Evolutionary conservation across 352 stramenopile species (phyloP), one percentile per base, ranked within the genome.

Genomic region (Pythium oligandrum): DNA sequence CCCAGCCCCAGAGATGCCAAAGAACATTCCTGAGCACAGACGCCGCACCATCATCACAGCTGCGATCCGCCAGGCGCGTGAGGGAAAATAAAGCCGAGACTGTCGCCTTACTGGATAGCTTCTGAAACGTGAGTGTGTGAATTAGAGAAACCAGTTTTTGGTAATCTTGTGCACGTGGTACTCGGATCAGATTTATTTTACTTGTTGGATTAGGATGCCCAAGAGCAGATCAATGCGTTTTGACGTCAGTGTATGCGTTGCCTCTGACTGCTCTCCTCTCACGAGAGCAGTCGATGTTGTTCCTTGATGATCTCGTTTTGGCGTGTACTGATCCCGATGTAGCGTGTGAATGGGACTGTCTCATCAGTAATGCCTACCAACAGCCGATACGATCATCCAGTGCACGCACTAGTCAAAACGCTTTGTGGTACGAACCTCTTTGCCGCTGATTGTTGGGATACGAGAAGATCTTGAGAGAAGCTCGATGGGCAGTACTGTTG

Each of bases 241-340:
- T 38, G 30, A 46, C 43, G 37, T 54, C 6, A 55, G 42, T 55
- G 48, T 56, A 32, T 31, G 7, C 45, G 31, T 53, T 6, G 26
- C 38, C 3, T 61, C 32, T 53, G 5, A 38, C 38, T 65, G 17
- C 17, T 26, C 17, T 26, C 17, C 17, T 26, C 17, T 26, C 17
- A 84, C n/a, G 72, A 74, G n/a, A 88, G 66, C 48, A 88, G 73
- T 12, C 75, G 76, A 51, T 89, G 76, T 42, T 87, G 77, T 61
- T 89, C 74, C 53, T 85, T 87, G 53, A 89, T 86, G 51, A 89
- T 83, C 44, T 84, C 77, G 44, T 85, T 77, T 53, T 89, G 78
- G 6, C 71, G 69, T 7, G 73, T 75, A 49, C 73, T 89, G 47
- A 89, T 87, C 35, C 78, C 78, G n/a, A 89, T 89, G 64, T 86